Percentiles rank a stretch among this genome's conserved stretches.
These are phyloP conservation scores for Alternaria dauci DNA, from an alignment of 2,329 filamentous ascomycete genomes.

Conservation along the genomic window DNA sequence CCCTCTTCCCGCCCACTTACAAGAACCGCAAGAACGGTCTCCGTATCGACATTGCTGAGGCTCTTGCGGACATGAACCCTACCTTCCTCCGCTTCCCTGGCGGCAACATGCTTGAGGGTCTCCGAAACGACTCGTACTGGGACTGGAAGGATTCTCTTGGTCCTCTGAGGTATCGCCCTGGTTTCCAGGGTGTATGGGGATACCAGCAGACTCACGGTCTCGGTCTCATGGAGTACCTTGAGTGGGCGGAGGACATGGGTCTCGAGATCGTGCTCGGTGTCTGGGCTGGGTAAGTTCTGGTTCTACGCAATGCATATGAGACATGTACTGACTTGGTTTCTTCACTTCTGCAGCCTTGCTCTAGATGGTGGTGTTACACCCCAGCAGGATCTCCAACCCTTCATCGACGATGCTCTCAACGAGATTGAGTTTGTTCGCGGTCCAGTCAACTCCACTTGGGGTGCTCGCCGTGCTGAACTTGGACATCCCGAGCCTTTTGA, in stretches of 20 bases:
- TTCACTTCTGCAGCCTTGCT: slow-evolving; percentile 34
- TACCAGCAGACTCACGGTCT: slow-evolving; percentile 57
- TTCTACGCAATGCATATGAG: too few species aligned
- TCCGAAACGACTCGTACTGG: slow-evolving; percentile 35
- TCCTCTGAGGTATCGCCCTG: slow-evolving; percentile 58
- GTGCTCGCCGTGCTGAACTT: slow-evolving; percentile 46
- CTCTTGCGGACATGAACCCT: slow-evolving; percentile 53
- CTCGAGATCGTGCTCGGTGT: slow-evolving; percentile 55
- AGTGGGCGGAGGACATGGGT: slow-evolving; percentile 58
- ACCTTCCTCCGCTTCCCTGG: slow-evolving; percentile 61
- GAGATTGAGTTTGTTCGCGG: slow-evolving; percentile 50
- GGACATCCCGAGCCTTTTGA: slow-evolving; percentile 50
- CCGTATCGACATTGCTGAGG: slow-evolving; percentile 60
- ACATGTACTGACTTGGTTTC: too few species aligned
- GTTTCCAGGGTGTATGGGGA: slow-evolving; percentile 56
- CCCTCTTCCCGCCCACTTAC: slow-evolving; percentile 64
- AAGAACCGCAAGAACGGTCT: slow-evolving; percentile 62
- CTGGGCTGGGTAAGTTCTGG: slow-evolving; percentile 47
- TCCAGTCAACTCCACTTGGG: slow-evolving; percentile 41
- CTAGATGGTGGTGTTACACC: slow-evolving; percentile 53
- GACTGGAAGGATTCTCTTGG: slow-evolving; percentile 62
- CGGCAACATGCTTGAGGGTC: slow-evolving; percentile 58
- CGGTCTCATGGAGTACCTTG: slow-evolving; percentile 59
- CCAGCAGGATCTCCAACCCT: slow-evolving; percentile 49
- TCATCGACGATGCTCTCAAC: slow-evolving; percentile 51